Conservation (phyloP, 2,329 filamentous ascomycete species). For the Aspergillus chevalieri region DNA sequence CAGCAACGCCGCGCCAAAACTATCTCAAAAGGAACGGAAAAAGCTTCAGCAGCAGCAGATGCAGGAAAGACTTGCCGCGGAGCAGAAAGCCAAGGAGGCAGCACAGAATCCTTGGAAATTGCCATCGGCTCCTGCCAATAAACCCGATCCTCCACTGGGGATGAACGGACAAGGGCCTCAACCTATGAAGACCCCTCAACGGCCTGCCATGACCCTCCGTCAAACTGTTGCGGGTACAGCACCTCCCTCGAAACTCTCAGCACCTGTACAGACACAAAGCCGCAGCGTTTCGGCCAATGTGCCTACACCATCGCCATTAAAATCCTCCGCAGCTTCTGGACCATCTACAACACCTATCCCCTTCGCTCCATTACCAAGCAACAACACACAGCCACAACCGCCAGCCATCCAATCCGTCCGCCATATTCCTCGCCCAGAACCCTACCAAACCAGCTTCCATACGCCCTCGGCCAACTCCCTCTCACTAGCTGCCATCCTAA, state of each 20-base stretch:
- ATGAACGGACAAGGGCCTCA: conserved; percentile 23
- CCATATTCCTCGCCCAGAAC: conserved; percentile 41
- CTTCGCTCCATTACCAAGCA: neutral
- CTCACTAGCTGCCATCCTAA: conserved; percentile 82
- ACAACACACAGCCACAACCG: conserved; percentile 18
- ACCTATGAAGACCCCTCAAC: conserved; percentile 21
- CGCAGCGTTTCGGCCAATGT: conserved; percentile 20
- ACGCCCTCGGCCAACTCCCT: conserved; percentile 60
- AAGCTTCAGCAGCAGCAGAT: conserved; percentile 65
- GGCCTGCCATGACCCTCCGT: conserved; percentile 54
- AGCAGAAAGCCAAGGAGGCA: conserved; percentile 30
- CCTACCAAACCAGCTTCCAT: conserved; percentile 18
- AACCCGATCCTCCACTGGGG: conserved; percentile 10
- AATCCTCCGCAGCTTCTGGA: conserved; percentile 17
- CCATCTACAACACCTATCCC: conserved; percentile 18
- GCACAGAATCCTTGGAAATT: conserved; percentile 60
- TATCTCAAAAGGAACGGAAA: conserved; percentile 92
- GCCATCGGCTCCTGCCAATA: conserved; percentile 10
- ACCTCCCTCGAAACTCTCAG: conserved; percentile 18
- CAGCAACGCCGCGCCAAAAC: conserved; percentile 48
- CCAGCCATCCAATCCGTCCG: conserved; percentile 40
- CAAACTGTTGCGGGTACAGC: conserved; percentile 52
- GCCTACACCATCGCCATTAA: conserved; percentile 10
- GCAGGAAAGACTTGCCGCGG: conserved; percentile 35
- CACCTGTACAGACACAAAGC: conserved; percentile 45